phyloP scores from a whole-genome alignment of 2,329 filamentous ascomycete species.

The Neophaeococcomyces aloes region DNA sequence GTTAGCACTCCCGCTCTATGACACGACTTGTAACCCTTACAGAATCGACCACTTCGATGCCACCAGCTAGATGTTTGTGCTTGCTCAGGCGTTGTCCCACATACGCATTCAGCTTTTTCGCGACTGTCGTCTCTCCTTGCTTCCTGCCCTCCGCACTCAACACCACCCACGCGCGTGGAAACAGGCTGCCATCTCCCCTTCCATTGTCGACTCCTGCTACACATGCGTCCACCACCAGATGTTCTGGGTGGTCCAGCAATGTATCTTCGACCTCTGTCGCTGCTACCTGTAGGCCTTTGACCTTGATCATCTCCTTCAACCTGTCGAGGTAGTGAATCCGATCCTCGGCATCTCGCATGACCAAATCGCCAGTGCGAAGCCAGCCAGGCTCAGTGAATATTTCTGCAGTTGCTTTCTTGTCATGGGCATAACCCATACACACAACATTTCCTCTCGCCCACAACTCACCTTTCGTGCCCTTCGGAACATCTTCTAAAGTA shows the following conservation, averaged over 20 bases:
- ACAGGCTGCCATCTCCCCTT: slow-evolving; percentile 47
- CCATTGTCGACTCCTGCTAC: slow-evolving; percentile 38
- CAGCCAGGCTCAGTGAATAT: slow-evolving; percentile 51
- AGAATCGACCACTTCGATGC: slow-evolving; percentile 25
- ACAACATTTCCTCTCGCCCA: slow-evolving; percentile 6
- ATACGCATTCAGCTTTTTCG: slow-evolving; percentile 46
- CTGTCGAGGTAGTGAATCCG: slow-evolving; percentile 31
- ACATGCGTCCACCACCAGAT: slow-evolving; percentile 46
- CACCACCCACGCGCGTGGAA: slow-evolving; percentile 49
- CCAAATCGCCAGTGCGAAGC: slow-evolving; percentile 56
- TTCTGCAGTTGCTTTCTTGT: slow-evolving; percentile 56
- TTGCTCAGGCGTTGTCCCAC: slow-evolving; percentile 57
- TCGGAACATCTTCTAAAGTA: slow-evolving; percentile 11
- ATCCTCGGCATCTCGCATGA: slow-evolving; percentile 44
- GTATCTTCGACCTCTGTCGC: slow-evolving; percentile 55
- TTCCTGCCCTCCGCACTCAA: slow-evolving; percentile 23
- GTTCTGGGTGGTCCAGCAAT: slow-evolving; percentile 42
- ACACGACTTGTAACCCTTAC: not conserved
- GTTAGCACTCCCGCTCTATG: no score
- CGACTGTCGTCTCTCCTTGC: slow-evolving; percentile 22
- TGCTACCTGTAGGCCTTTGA: slow-evolving; percentile 53
- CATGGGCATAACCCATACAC: slow-evolving; percentile 58
- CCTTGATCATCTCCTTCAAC: slow-evolving; percentile 35
- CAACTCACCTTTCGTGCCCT: slow-evolving; percentile 1
- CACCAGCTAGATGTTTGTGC: slow-evolving; percentile 29